Base-by-base conservation (phyloP, 108 stramenopile species). In the Skeletonema marinoi region DNA sequence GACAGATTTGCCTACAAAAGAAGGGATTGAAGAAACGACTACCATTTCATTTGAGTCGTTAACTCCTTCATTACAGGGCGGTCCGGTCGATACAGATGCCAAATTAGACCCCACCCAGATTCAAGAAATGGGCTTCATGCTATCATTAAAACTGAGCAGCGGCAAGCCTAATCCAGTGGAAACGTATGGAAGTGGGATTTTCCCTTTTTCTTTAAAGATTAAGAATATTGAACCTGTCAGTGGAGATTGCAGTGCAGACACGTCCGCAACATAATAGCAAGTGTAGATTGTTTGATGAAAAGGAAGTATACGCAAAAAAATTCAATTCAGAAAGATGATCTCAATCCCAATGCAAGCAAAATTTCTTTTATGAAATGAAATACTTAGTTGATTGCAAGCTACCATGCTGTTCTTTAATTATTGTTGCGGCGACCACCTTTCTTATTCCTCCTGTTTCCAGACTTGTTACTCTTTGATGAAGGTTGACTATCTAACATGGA, bases 121-220 rank as follows among this genome's bases (percentile, higher is more conserved):
- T 66, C 70, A 82, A 60, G 81, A 92, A 68, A 74, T 92, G 60
- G 89, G 89, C 5, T 75, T 92, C 32, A 92, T 89, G 89, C 81
- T 92, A 3, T 92, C 92, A 30, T 63, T 92, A 19, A 78, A 86
- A 60, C 63, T 90, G 67, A 87, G 88, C 38, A 84, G 88, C 77
- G 89, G 92, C 14, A 59, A 70, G 11, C 68, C 85, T 21, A 92
- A 92, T 77, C 91, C 91, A 17, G 78, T 77, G 41, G 80, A 86
- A 73, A 92, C 88, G 0, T 92, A 85, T 79, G 92, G 92, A 7
- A 68, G 73, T 64, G 92, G 89, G 0, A 80, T 89, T 17, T 92
- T 92, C 59, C 88, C 86, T 0, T 92, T 90, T 82, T 80, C 83
- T 7, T 62, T 92, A 11, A 63, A 81, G 56, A 78, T 92, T 2